Base-by-base conservation (phyloP, 345 rosid species). In the Clausena lansium region DNA sequence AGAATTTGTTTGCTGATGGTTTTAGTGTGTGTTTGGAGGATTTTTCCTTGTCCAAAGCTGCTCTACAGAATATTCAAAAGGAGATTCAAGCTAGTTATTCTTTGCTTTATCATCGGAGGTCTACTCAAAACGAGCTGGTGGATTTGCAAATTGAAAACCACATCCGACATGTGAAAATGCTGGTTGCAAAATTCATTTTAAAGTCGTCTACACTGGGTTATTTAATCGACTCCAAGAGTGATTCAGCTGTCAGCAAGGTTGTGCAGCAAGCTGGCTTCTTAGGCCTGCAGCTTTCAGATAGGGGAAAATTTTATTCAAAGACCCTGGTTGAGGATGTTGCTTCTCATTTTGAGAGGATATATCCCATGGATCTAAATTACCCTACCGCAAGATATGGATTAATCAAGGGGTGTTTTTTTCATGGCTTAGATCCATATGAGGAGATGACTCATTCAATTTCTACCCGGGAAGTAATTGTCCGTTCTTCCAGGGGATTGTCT, bases 381-480 rank as follows among this genome's bases (percentile, higher is more conserved):
- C 89, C 94, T 38, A 87, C 97, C 78, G 94, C 92, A 19, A 87
- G 90, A 45, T 87, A 87, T 76, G 99, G 99, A 54, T 78, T 96
- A 30, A 83, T 96, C 64, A 84, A 85, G 76, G 77, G 93, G 73
- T 90, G 97, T 80, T 96, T 94, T 76, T 87, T 94, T 72, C 89
- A 84, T 71, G 99, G 98, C 45, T 81, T 96, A 81, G 98, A 96
- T 87, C 95, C 98, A 1, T 96, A 90, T 79, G 99, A 94, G 83
- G 94, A 87, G 87, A 86, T 96, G 84, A 90, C 87, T 76, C 98
- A 96, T 89, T 92, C 99, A 28, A 89, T 92, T 36, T 88, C 90
- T 10, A 81, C 92, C 10, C 86, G 98, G 76, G 98, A 96, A 85
- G 93, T 92, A 35, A 92, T 96, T 73, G 95, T 94, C 61, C 97